A percentile compares a stretch with the other conserved stretches of the same genome.
These are phyloP conservation scores for Mycosphaerella sp. DNA, from an alignment of 2,329 filamentous ascomycete genomes.

Conservation along the genomic window DNA sequence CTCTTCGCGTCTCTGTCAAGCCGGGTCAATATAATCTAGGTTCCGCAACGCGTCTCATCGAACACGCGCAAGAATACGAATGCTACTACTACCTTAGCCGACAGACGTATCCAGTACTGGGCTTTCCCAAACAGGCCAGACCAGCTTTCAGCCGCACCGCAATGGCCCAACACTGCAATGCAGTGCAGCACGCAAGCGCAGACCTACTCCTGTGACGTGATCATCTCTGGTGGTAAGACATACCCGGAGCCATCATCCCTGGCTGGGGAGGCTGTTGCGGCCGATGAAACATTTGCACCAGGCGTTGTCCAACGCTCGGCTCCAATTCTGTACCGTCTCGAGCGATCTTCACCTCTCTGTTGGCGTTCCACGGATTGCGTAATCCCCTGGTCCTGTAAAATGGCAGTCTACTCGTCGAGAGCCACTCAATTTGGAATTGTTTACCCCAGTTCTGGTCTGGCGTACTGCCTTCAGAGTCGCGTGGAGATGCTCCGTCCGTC, in stretches of 20 bases:
- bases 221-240: conserved; percentile 9
- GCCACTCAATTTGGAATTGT: conserved; percentile 85
- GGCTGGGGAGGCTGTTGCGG: conserved; percentile 14
- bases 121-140: no score
- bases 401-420: conserved; percentile 73
- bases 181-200: background rate
- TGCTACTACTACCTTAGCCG: no score
- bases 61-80: no score
- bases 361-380: conserved; percentile 90
- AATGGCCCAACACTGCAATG: no score
- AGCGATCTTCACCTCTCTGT: conserved; percentile 92
- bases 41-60: no score
- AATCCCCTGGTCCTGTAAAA: conserved; percentile 85
- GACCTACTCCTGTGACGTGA: no score
- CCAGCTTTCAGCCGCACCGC: no score
- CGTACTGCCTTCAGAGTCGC: conserved; percentile 36
- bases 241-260: conserved; percentile 1
- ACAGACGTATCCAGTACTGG: no score
- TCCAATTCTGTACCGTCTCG: conserved; percentile 91
- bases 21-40: no score
- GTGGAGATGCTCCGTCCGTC: conserved; percentile 27
- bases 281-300: conserved; percentile 65
- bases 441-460: conserved; percentile 69
- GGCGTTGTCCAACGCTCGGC: conserved; percentile 65
- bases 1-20: no score